Evolutionary conservation across 176 grass and related monocot species (phyloP).

Genomic region (Juncus effusus): DNA sequence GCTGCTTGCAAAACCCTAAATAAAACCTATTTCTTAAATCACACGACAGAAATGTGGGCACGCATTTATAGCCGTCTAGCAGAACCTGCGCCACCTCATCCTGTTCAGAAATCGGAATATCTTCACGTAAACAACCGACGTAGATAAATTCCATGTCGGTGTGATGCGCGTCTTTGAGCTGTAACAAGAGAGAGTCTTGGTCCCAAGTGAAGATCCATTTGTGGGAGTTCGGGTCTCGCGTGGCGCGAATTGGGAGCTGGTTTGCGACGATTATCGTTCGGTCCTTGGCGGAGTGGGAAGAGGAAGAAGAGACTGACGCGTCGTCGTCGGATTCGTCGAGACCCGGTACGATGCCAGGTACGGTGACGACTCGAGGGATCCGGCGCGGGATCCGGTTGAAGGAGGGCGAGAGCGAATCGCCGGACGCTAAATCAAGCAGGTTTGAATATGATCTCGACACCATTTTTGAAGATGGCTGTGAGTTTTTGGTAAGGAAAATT

Average conservation of each 20-base stretch:
- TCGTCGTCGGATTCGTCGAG: conserved; percentile 58
- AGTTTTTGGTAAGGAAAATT: conserved; percentile 15
- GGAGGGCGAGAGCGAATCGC: conserved; percentile 38
- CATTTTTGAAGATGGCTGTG: conserved; percentile 34
- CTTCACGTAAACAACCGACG: conserved; percentile 71
- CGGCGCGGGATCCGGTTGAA: conserved; percentile 42
- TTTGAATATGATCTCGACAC: conserved; percentile 93
- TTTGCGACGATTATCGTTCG: conserved; percentile 93
- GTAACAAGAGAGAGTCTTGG: conserved; percentile 76
- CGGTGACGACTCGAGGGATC: conserved; percentile 76
- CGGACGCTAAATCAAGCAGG: conserved; percentile 76
- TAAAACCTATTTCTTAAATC: conserved; percentile 75
- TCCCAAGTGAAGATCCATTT: conserved; percentile 72
- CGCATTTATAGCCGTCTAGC: conserved; percentile 61
- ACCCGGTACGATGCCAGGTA: conserved; percentile 73
- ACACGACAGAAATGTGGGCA: conserved; percentile 70
- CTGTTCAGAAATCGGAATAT: conserved; percentile 56
- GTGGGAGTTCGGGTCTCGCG: conserved; percentile 18
- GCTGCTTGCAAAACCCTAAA: conserved; percentile 96
- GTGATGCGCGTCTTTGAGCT: conserved; percentile 68
- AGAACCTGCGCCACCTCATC: conserved; percentile 63
- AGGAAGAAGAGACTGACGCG: conserved; percentile 45
- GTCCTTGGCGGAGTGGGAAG: conserved; percentile 41
- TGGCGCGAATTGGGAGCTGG: conserved; percentile 73
- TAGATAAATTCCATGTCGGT: conserved; percentile 77